These are phyloP conservation scores for Styphnolobium japonicum DNA, from an alignment of 306 rosid species.

Conservation along the genomic window DNA sequence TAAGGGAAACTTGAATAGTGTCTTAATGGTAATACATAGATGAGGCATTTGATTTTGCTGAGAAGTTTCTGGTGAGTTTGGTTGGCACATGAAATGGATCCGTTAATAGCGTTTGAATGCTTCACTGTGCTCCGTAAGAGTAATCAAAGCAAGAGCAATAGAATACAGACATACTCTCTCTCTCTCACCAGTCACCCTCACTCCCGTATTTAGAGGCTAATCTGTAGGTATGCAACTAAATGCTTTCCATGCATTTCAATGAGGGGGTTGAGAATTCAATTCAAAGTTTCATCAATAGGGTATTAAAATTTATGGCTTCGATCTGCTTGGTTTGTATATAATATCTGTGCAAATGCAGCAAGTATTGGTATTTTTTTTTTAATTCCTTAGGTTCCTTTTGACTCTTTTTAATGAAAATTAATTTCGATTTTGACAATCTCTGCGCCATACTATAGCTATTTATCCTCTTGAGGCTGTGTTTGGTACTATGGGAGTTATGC, in stretches of 20 bases:
- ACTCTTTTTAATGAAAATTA: neutral
- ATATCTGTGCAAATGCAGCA: conserved; percentile 20
- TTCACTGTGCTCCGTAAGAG: conserved; percentile 6
- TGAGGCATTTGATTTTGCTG: conserved; percentile 23
- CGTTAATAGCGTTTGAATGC: conserved; percentile 37
- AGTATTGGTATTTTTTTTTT: neutral
- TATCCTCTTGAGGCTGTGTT: neutral
- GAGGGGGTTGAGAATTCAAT: conserved; percentile 46
- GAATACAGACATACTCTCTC: neutral
- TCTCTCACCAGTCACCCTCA: neutral
- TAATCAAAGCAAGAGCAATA: neutral
- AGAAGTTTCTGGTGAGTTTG: conserved; percentile 24
- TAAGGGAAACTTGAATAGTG: conserved; percentile 13
- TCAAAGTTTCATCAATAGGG: conserved; percentile 29
- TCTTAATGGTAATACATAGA: neutral
- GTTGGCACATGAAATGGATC: conserved; percentile 41
- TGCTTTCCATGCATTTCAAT: conserved; percentile 48
- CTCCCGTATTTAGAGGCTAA: conserved; percentile 31
- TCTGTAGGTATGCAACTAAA: conserved; percentile 33
- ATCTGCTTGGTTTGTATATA: conserved; percentile 29
- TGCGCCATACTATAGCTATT: neutral
- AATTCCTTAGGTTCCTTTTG: neutral
- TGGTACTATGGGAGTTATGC: conserved; percentile 1
- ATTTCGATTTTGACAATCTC: neutral
- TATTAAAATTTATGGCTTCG: conserved; percentile 28